phyloP scores from a whole-genome alignment of 257 asterid species.

The Pogostemon cablin region DNA sequence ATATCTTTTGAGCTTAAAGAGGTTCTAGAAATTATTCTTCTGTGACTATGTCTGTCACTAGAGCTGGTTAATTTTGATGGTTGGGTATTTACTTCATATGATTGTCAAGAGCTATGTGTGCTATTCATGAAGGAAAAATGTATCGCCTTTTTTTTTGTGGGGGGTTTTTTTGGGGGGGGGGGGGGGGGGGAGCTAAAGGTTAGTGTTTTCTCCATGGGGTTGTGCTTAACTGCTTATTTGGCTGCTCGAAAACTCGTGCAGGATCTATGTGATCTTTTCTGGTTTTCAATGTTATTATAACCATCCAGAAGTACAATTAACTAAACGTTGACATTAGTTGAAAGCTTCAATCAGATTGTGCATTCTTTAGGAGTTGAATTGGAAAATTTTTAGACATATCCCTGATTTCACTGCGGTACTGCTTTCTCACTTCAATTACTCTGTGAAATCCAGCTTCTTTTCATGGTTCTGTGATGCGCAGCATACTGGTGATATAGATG shows the following conservation, averaged over 20 bases:
- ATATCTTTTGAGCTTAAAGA: neutral
- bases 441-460: slow-evolving; percentile 76
- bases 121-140: neutral
- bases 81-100: slow-evolving; percentile 15
- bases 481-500: slow-evolving; percentile 66
- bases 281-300: too few relatives aligned
- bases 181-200: too few relatives aligned
- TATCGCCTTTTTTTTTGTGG: too few relatives aligned
- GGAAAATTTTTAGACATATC: slow-evolving; percentile 30
- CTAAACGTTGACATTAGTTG: too few relatives aligned
- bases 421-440: slow-evolving; percentile 27
- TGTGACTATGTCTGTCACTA: neutral
- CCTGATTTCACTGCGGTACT: slow-evolving; percentile 27
- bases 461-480: slow-evolving; percentile 71
- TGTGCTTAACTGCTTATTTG: too few relatives aligned
- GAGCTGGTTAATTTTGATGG: neutral
- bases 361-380: neutral
- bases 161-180: too few relatives aligned
- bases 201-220: too few relatives aligned
- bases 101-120: neutral
- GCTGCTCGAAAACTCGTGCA: too few relatives aligned
- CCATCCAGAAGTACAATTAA: too few relatives aligned
- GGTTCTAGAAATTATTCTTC: slow-evolving; percentile 8
- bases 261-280: too few relatives aligned
- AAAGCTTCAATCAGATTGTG: neutral